A percentile compares a stretch with the other conserved stretches of the same genome.
Conservation (phyloP, 257 asterid species). For the Salvia rosmarinus region DNA sequence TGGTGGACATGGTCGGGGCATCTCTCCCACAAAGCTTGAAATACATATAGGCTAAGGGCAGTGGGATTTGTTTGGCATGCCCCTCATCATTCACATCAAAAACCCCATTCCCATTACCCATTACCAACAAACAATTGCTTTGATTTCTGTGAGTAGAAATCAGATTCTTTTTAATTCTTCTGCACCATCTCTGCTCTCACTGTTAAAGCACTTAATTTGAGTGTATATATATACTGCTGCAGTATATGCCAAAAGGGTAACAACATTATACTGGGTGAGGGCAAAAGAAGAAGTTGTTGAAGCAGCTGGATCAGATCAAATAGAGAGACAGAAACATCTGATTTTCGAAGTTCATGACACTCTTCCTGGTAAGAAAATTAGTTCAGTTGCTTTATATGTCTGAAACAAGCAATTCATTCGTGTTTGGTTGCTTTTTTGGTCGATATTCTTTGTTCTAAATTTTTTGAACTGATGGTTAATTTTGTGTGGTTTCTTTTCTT, state of each 20-base stretch:
- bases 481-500: not conserved
- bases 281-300: conserved; percentile 20
- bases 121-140: conserved; percentile 55
- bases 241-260: conserved; percentile 39
- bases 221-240: conserved; percentile 19
- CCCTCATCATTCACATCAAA: conserved; percentile 46
- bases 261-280: not conserved
- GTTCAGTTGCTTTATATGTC: not conserved
- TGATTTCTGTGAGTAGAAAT: conserved; percentile 57
- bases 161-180: conserved; percentile 51
- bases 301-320: conserved; percentile 21
- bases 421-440: not conserved
- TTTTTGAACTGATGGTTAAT: not conserved
- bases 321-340: not conserved
- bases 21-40: conserved; percentile 61
- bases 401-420: not conserved
- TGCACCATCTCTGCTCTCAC: not conserved
- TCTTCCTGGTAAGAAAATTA: conserved; percentile 32
- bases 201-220: not conserved
- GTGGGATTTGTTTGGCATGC: conserved; percentile 90
- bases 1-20: conserved; percentile 72
- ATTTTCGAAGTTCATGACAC: conserved; percentile 9
- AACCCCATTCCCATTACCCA: conserved; percentile 5
- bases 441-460: not conserved
- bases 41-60: conserved; percentile 50